Evolutionary conservation across 768 basidiomycete species (phyloP).

Genomic region (Russula compacta): DNA sequence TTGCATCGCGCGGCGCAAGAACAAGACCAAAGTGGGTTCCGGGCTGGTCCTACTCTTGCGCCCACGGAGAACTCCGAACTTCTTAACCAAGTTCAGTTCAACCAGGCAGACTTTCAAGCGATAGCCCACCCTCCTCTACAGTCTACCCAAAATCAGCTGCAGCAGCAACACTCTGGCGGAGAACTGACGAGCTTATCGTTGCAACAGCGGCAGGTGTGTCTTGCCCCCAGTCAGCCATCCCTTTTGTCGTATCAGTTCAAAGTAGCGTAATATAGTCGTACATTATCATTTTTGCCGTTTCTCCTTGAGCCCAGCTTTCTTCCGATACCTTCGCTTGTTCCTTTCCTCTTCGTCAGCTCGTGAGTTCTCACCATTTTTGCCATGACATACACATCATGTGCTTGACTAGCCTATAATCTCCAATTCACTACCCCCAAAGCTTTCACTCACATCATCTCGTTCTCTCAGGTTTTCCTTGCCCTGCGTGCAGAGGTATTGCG

Average conservation of each 20-base stretch:
- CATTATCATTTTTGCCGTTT: not conserved
- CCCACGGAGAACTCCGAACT: not conserved
- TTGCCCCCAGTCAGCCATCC: not conserved
- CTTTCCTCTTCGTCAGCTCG: not conserved
- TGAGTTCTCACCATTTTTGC: not conserved
- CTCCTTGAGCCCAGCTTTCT: not conserved
- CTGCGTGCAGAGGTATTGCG: not conserved
- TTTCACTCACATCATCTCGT: not conserved
- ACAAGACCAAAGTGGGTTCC: not conserved
- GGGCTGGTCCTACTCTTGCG: not conserved
- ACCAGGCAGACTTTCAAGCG: not conserved
- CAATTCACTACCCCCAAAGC: not conserved
- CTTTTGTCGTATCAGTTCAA: not conserved
- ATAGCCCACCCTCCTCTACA: not conserved
- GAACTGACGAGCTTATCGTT: not conserved
- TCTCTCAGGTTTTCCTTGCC: not conserved
- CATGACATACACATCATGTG: not conserved
- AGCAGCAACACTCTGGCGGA: constrained; percentile 1
- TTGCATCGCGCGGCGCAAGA: not conserved
- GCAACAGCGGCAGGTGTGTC: constrained; percentile 9
- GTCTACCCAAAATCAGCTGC: not conserved
- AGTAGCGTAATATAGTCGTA: not conserved
- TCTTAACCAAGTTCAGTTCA: not conserved
- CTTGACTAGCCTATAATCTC: not conserved
- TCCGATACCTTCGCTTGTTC: not conserved